phyloP scores from a whole-genome alignment of 345 rosid genomes.

The Camelina laxa region DNA sequence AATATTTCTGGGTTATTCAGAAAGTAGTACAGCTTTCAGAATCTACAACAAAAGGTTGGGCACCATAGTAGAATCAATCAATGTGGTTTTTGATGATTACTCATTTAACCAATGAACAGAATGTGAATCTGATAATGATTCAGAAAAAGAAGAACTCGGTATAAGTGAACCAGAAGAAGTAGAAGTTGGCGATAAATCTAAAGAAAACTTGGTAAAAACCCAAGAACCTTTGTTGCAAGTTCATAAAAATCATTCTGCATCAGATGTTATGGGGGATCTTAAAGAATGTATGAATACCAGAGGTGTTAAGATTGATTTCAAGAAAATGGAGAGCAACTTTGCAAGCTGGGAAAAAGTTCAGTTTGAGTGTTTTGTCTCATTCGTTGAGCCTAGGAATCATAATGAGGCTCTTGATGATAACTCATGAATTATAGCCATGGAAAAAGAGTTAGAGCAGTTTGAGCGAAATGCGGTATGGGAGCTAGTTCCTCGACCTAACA shows the following conservation, averaged over 20 bases:
- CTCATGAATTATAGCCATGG: neutral
- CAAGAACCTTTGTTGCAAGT: neutral
- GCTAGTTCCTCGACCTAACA: no score
- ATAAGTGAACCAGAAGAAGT: no score
- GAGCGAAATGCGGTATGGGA: no score
- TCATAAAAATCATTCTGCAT: neutral
- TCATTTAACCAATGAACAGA: no score
- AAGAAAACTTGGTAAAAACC: no score
- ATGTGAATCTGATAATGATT: neutral
- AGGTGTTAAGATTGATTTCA: neutral
- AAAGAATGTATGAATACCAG: neutral
- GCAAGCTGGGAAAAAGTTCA: neutral
- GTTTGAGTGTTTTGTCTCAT: neutral
- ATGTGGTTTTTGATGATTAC: no score
- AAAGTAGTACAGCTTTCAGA: neutral
- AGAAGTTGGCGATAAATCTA: no score
- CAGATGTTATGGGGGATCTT: no score
- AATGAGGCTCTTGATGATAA: neutral
- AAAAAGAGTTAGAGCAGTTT: no score
- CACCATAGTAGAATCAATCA: no score
- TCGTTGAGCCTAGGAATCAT: neutral
- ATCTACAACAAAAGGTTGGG: no score
- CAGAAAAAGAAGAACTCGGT: fast-evolving
- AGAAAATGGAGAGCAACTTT: neutral
- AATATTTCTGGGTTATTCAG: neutral